Conservation (phyloP, 257 asterid genomes). For the Lycium barbarum region DNA sequence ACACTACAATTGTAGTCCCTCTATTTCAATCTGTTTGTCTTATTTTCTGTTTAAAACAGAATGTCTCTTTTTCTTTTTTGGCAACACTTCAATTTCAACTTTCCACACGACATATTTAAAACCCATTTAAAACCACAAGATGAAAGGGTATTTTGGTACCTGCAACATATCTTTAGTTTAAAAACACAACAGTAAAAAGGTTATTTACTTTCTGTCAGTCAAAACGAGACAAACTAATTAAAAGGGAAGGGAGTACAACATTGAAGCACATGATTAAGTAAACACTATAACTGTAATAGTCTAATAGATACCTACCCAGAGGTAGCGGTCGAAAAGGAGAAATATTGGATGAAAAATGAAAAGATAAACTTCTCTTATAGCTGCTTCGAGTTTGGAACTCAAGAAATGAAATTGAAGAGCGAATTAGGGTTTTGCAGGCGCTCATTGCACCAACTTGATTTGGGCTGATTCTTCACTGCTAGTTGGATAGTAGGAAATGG, state of each 20-base stretch:
- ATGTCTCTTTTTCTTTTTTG: too few relatives aligned
- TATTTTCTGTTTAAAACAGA: too few relatives aligned
- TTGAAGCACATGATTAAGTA: not conserved
- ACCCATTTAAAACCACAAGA: too few relatives aligned
- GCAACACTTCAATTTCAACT: too few relatives aligned
- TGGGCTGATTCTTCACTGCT: not conserved
- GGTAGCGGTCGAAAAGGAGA: constrained; percentile 39
- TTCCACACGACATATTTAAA: too few relatives aligned
- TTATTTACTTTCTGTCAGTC: too few relatives aligned
- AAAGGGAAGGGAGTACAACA: not conserved
- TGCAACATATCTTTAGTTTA: too few relatives aligned
- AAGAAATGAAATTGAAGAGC: constrained; percentile 57
- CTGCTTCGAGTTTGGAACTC: constrained; percentile 45
- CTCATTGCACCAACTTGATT: constrained; percentile 45
- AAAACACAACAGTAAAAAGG: too few relatives aligned
- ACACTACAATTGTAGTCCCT: not conserved
- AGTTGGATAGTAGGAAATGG: not conserved
- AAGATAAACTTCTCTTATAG: constrained; percentile 31
- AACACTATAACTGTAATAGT: not conserved
- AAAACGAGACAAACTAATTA: too few relatives aligned
- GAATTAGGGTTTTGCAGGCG: constrained; percentile 81
- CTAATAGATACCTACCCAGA: constrained; percentile 39
- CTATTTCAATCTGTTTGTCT: too few relatives aligned
- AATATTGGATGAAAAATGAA: constrained; percentile 9
- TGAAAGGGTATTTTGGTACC: too few relatives aligned